Evolutionary conservation across 805 yeast species (phyloP), one percentile per base, ranked within the genome.

Genomic region (Sugiyamaella smithiae): DNA sequence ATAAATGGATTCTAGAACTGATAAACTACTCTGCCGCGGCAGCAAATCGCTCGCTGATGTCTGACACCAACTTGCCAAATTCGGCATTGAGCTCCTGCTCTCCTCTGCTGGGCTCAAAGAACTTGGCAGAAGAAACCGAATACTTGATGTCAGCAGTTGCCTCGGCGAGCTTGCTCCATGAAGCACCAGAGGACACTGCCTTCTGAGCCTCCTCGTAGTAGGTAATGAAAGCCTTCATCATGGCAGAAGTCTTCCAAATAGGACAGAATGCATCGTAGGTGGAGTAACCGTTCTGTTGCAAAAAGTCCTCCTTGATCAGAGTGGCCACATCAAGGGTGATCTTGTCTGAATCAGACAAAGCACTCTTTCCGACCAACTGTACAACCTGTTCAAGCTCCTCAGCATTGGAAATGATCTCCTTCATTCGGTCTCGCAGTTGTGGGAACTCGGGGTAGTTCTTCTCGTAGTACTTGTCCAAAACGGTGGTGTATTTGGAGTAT

Each of bases 301-400:
- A 78, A 83, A 93, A 93, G 72, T 93, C 99, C 71, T 93, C 99
- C 72, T 93, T 93, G 71, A 93, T 84, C 68, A 93, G 79, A 24
- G 77, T 76, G 22, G 98, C 82, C 49, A 91, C 97, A 67, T 93
- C 99, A 66, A 93, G 77, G 22, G 97, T 86, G 69, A 93, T 93
- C 76, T 93, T 93, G 72, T 93, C 99, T 33, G 95, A 78, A 68
- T 93, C 99, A 7, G 97, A 88, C 61, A 93, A 77, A 4, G 99
- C 98, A 54, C 96, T 86, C 74, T 93, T 93, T 77, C 99, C 99
- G 54, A 93, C 99, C 67, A 93, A 82, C 76, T 93, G 99, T 54
- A 93, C 99, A 61, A 93, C 99, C 75, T 93, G 98, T 73, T 93
- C 99, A 65, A 93, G 80, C 72, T 93, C 99, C 74, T 93, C 99